These are phyloP conservation scores for Pichia pseudocactophila DNA, from an alignment of 805 yeast species.

Conservation along the genomic window DNA sequence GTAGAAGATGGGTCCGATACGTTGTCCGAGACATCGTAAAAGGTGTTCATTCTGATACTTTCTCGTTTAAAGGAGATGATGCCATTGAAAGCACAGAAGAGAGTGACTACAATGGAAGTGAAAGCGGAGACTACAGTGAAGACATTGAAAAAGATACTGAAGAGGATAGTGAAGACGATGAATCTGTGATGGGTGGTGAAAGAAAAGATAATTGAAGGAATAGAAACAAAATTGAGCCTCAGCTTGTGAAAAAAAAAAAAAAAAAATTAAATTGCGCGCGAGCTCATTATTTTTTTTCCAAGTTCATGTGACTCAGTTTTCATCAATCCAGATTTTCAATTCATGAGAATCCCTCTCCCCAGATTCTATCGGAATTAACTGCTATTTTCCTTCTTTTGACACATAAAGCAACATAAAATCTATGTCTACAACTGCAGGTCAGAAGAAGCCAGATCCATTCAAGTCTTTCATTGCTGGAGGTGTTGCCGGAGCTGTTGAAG, in stretches of 20 bases:
- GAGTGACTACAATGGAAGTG: conserved; percentile 1
- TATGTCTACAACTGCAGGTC: background rate
- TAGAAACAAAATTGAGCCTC: no score
- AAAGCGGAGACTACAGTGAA: background rate
- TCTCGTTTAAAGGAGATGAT: background rate
- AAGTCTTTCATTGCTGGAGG: conserved; percentile 93
- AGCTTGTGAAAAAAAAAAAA: no score
- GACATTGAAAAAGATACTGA: background rate
- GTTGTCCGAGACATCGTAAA: conserved; percentile 24
- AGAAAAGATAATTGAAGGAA: no score
- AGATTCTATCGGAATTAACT: no score
- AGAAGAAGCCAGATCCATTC: conserved; percentile 50
- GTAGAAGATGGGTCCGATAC: conserved; percentile 60
- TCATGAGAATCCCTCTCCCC: no score
- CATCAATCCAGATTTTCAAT: no score
- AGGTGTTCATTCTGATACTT: conserved; percentile 3
- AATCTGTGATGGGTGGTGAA: no score
- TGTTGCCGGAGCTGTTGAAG: conserved; percentile 93
- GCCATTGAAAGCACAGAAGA: background rate
- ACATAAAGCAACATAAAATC: background rate
- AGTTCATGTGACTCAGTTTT: no score
- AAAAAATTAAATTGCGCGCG: no score
- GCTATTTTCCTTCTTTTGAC: background rate
- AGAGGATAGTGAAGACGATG: background rate
- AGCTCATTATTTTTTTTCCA: no score